Evolutionary conservation across 2,329 filamentous ascomycete species (phyloP).

Genomic region (Orbilia quercus): DNA sequence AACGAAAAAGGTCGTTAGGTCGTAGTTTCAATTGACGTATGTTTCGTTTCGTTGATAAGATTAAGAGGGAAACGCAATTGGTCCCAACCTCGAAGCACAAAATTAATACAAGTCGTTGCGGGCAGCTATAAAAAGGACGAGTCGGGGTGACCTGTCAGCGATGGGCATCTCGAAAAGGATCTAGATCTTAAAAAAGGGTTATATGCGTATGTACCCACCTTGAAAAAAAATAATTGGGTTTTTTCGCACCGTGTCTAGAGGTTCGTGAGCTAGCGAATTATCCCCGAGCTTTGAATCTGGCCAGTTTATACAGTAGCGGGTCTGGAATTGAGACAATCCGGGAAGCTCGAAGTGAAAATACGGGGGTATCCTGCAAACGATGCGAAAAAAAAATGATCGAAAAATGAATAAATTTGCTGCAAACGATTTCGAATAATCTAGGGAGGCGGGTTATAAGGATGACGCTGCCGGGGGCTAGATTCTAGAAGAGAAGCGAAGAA

Average conservation of each 20-base stretch:
- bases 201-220: not conserved
- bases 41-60: constrained; percentile 34
- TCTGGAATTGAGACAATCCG: constrained; percentile 23
- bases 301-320: constrained; percentile 52
- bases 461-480: constrained; percentile 19
- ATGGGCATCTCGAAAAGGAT: constrained; percentile 43
- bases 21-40: constrained; percentile 38
- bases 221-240: constrained; percentile 1
- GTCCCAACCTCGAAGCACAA: constrained; percentile 29
- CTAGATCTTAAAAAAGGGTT: constrained; percentile 10
- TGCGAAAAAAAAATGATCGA: constrained; percentile 43
- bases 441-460: constrained; percentile 1
- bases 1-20: constrained; percentile 23
- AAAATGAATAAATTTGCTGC: constrained; percentile 17
- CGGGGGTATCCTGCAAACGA: constrained; percentile 54
- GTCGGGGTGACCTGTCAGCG: constrained; percentile 16
- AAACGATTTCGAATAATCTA: constrained; percentile 18
- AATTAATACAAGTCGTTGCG: constrained; percentile 38
- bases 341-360: constrained; percentile 24
- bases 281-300: constrained; percentile 29
- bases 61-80: constrained; percentile 41
- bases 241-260: constrained; percentile 50
- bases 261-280: constrained; percentile 49
- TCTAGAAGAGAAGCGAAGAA: constrained; percentile 21
- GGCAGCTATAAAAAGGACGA: constrained; percentile 35